A percentile compares a stretch with the other conserved stretches of the same genome.
Evolutionary conservation across 2,329 filamentous ascomycete species (phyloP).

Genomic region (Plectosphaerella plurivora): DNA sequence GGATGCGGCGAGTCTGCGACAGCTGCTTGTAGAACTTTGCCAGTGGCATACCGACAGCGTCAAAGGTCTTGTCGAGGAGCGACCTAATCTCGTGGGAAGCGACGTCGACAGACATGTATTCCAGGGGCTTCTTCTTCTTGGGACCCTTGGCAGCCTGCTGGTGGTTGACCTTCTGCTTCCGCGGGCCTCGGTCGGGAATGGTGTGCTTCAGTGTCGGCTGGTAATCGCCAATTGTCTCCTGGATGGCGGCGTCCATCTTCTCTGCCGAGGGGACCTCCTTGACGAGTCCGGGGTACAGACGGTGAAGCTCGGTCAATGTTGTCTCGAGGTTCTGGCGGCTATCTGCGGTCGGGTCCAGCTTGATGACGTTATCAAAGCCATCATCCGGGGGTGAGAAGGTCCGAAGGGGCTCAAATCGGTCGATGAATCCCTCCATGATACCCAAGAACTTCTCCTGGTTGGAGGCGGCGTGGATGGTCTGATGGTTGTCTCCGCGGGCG

Average conservation of each 20-base stretch:
- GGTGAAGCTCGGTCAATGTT: conserved; percentile 66
- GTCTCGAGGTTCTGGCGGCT: conserved; percentile 84
- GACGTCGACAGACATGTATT: conserved; percentile 53
- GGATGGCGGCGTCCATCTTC: conserved; percentile 76
- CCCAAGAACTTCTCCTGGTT: conserved; percentile 69
- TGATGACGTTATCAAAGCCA: conserved; percentile 77
- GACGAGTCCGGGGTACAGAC: conserved; percentile 74
- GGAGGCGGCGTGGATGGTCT: conserved; percentile 88
- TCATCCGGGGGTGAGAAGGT: conserved; percentile 66
- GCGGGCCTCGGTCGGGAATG: conserved; percentile 55
- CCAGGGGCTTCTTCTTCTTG: conserved; percentile 44
- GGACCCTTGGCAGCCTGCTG: conserved; percentile 23
- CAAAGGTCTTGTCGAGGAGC: conserved; percentile 69
- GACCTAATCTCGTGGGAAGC: conserved; percentile 35
- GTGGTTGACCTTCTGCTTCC: conserved; percentile 29
- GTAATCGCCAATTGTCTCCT: conserved; percentile 71
- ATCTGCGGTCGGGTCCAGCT: conserved; percentile 72
- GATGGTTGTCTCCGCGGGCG: conserved; percentile 88
- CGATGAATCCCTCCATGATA: conserved; percentile 94
- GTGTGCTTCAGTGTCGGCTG: conserved; percentile 71
- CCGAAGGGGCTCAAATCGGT: conserved; percentile 77
- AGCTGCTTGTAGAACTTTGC: conserved; percentile 73
- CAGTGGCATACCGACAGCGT: conserved; percentile 31
- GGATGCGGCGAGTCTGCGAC: conserved; percentile 68
- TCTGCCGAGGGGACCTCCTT: conserved; percentile 64